Conservation (phyloP, 2,329 filamentous ascomycete species). For the Coccinonectria pachysandricola region DNA sequence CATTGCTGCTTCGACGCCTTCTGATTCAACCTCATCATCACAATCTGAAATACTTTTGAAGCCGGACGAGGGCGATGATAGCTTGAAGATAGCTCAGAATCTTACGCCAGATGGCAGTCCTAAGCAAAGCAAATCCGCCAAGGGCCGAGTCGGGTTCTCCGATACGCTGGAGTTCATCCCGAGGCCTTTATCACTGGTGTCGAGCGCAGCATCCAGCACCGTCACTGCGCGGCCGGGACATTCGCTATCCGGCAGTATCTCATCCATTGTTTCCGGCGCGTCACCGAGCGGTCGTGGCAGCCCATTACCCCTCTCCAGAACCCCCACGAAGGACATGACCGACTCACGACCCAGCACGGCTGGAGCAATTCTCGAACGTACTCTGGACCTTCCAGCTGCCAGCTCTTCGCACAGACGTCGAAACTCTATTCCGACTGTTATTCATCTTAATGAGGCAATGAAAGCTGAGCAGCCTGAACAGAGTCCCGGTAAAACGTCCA, state of each 20-base stretch:
- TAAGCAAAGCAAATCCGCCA: conserved; percentile 23
- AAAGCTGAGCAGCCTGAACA: conserved; percentile 27
- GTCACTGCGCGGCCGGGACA: conserved; percentile 59
- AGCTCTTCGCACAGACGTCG: conserved; percentile 36
- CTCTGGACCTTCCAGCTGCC: conserved; percentile 11
- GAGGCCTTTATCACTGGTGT: conserved; percentile 72
- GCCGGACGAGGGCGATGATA: conserved; percentile 2
- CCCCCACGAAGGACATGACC: conserved; percentile 29
- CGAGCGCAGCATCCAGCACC: conserved; percentile 74
- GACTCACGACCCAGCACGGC: conserved; percentile 58
- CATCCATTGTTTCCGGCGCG: conserved; percentile 59
- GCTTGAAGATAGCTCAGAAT: conserved; percentile 1
- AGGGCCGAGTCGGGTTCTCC: conserved; percentile 68
- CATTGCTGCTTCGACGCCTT: conserved; percentile 2
- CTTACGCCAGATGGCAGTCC: conserved; percentile 7
- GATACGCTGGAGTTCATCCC: conserved; percentile 77
- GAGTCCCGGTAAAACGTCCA: conserved; percentile 41
- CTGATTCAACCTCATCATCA: too few relatives aligned
- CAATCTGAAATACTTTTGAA: conserved; percentile 1
- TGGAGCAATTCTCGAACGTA: conserved; percentile 54
- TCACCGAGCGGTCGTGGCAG: conserved; percentile 31
- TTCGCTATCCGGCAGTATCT: conserved; percentile 69
- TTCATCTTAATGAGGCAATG: conserved; percentile 28
- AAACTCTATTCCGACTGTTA: conserved; percentile 49
- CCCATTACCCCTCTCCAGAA: conserved; percentile 27